A percentile compares a stretch with the other conserved stretches of the same genome.
phyloP scores from a whole-genome alignment of 2,329 filamentous ascomycete genomes.

The Botryotinia globosa region DNA sequence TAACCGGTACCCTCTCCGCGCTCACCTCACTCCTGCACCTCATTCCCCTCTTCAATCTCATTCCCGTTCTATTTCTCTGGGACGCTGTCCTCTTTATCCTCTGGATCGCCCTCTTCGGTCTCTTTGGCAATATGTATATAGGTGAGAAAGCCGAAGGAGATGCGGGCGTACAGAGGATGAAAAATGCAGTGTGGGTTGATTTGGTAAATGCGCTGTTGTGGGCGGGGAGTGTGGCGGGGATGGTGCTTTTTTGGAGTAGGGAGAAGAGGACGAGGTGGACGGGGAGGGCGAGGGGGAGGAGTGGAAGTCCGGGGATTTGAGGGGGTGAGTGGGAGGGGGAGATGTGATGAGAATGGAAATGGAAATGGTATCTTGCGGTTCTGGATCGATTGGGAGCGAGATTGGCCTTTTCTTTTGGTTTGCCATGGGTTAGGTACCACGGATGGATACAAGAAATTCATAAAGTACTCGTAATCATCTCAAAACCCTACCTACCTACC shows the following conservation, averaged over 20 bases:
- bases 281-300: constrained; percentile 4
- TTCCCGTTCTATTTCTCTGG: constrained; percentile 61
- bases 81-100: constrained; percentile 71
- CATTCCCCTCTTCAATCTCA: constrained; percentile 57
- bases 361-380: not conserved
- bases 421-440: not conserved
- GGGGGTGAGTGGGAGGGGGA: not conserved
- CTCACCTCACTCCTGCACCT: constrained; percentile 64
- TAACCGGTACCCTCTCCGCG: constrained; percentile 64
- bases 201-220: constrained; percentile 73
- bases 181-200: constrained; percentile 82
- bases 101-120: constrained; percentile 78
- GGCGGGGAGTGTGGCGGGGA: constrained; percentile 60
- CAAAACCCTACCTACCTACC: not conserved
- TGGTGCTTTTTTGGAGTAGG: constrained; percentile 57
- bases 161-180: constrained; percentile 69
- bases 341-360: too few relatives aligned
- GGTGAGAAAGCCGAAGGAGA: constrained; percentile 63
- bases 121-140: constrained; percentile 81
- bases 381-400: not conserved
- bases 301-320: constrained; percentile 16
- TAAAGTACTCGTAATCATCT: not conserved
- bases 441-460: not conserved
- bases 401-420: not conserved
- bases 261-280: constrained; percentile 53